Evolutionary conservation across 306 rosid genomes (phyloP).

Genomic region (Astragalus membranaceus): DNA sequence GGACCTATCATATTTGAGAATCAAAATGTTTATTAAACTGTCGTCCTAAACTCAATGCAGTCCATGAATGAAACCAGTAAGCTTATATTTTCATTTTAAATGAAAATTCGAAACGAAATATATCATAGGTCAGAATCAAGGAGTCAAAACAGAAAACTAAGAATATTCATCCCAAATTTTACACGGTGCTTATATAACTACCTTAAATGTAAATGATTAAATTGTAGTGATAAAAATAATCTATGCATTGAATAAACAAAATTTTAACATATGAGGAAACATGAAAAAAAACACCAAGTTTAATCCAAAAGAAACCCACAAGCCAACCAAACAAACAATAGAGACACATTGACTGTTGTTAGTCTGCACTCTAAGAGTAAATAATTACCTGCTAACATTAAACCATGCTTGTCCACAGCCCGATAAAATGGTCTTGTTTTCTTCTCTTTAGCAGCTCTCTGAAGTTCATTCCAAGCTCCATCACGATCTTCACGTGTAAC

Average conservation of each 20-base stretch:
- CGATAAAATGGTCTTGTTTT: constrained; percentile 79
- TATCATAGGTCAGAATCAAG: not conserved
- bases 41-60: not conserved
- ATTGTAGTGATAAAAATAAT: constrained; percentile 3
- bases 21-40: not conserved
- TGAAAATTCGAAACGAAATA: not conserved
- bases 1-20: not conserved
- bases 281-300: not conserved
- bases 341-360: not conserved
- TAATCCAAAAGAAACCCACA: constrained; percentile 4
- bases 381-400: constrained; percentile 90
- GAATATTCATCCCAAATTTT: not conserved
- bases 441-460: constrained; percentile 56
- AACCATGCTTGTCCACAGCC: constrained; percentile 54
- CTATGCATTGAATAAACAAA: not conserved
- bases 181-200: not conserved
- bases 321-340: not conserved
- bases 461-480: constrained; percentile 74
- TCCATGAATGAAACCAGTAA: not conserved
- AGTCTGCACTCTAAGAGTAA: constrained; percentile 6
- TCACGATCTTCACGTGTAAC: constrained; percentile 64
- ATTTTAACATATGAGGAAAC: not conserved
- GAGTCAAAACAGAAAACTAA: not conserved
- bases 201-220: not conserved
- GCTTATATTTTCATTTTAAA: not conserved